A percentile compares a stretch with the other conserved stretches of the same genome.
Evolutionary conservation across 805 yeast species (phyloP).

Genomic region (Saitoella complicata): DNA sequence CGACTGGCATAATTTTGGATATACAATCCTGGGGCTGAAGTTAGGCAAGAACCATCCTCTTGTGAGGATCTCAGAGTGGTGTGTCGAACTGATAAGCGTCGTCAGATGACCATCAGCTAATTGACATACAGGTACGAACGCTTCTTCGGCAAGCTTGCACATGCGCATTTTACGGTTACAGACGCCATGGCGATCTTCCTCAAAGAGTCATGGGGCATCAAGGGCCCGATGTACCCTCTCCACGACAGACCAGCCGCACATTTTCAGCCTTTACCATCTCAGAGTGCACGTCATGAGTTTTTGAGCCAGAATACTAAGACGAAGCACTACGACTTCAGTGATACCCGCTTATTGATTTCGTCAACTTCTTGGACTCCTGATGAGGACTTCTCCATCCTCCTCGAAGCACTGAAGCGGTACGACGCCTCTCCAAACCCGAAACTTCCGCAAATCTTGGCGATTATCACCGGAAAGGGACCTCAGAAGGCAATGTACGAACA

Average conservation of each 20-base stretch:
- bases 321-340: not conserved
- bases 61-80: slow-evolving; percentile 32
- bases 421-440: slow-evolving; percentile 23
- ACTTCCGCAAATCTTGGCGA: slow-evolving; percentile 38
- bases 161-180: slow-evolving; percentile 68
- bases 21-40: slow-evolving; percentile 57
- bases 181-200: slow-evolving; percentile 35
- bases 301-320: not conserved
- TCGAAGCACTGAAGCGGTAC: slow-evolving; percentile 50
- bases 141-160: slow-evolving; percentile 40
- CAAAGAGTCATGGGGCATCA: slow-evolving; percentile 30
- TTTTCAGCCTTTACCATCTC: slow-evolving; percentile 34
- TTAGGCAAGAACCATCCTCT: slow-evolving; percentile 41
- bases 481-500: slow-evolving; percentile 36
- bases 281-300: not conserved
- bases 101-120: too few species aligned
- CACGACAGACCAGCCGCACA: slow-evolving; percentile 72
- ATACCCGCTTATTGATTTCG: slow-evolving; percentile 41
- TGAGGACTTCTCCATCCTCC: slow-evolving; percentile 61
- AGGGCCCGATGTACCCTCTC: slow-evolving; percentile 41
- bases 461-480: slow-evolving; percentile 98
- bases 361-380: slow-evolving; percentile 94
- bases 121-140: slow-evolving; percentile 39
- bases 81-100: too few species aligned
- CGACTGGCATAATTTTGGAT: slow-evolving; percentile 96